Percentiles rank a stretch among this genome's conserved stretches.
These are phyloP conservation scores for Coniella vitis DNA, from an alignment of 2,329 filamentous ascomycete genomes.

Conservation along the genomic window DNA sequence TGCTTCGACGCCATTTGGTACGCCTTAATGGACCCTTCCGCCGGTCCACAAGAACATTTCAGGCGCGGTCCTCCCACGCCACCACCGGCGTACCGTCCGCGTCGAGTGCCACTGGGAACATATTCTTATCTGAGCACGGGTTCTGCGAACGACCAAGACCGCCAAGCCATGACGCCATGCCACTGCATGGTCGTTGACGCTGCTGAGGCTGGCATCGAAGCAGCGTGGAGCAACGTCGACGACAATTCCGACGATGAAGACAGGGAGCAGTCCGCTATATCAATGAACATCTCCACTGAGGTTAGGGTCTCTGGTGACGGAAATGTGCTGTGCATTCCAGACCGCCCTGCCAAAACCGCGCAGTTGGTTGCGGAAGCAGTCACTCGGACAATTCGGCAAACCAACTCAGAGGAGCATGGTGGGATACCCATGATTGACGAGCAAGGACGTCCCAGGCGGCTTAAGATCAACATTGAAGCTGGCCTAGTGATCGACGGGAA, in stretches of 20 bases:
- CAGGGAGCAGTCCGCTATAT: conserved; percentile 32
- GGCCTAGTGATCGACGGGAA: conserved; percentile 37
- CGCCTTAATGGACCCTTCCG: conserved; percentile 2
- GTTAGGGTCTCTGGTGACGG: conserved; percentile 39
- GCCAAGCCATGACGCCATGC: neutral
- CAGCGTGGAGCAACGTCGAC: conserved; percentile 13
- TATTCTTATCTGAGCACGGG: neutral
- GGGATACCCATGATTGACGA: conserved; percentile 41
- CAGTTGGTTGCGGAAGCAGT: conserved; percentile 37
- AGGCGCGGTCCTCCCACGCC: conserved; percentile 6
- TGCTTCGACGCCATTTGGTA: neutral
- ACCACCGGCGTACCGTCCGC: conserved; percentile 14
- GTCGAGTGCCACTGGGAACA: too few relatives aligned
- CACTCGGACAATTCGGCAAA: conserved; percentile 36
- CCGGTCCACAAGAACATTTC: conserved; percentile 3
- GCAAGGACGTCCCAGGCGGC: conserved; percentile 33
- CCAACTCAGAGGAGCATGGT: conserved; percentile 28
- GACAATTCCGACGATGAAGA: conserved; percentile 18
- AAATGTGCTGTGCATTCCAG: conserved; percentile 40
- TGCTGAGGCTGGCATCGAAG: neutral
- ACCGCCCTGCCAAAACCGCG: conserved; percentile 31
- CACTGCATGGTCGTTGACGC: neutral
- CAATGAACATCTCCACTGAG: conserved; percentile 41
- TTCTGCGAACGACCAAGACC: neutral
- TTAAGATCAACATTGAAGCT: conserved; percentile 38